phyloP scores from a whole-genome alignment of 345 rosid species.

The Carallia brachiata region DNA sequence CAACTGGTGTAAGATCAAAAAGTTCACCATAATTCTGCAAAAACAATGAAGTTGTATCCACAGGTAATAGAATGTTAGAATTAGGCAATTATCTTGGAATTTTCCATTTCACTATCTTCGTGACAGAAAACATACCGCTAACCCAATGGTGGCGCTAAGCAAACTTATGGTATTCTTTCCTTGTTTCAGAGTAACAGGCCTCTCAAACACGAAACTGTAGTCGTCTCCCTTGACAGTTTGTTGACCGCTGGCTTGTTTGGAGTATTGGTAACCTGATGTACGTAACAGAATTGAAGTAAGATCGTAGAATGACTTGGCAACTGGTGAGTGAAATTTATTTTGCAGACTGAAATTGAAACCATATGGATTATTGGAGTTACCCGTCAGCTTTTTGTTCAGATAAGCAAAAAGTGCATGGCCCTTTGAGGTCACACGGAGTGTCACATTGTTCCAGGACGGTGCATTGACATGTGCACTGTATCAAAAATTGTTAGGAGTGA shows the following conservation, averaged over 20 bases:
- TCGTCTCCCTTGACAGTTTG: slow-evolving; percentile 5
- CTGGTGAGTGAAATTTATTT: no score
- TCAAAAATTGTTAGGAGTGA: no score
- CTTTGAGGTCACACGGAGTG: not conserved
- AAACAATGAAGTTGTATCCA: not conserved
- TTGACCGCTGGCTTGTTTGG: not conserved
- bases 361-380: not conserved
- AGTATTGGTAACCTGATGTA: slow-evolving; percentile 2
- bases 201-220: slow-evolving; percentile 7
- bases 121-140: not conserved
- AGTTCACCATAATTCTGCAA: slow-evolving; percentile 7
- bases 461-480: not conserved
- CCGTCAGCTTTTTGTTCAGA: not conserved
- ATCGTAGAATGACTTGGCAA: no score
- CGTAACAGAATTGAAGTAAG: not conserved
- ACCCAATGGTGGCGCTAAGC: slow-evolving; percentile 19
- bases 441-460: slow-evolving; percentile 1
- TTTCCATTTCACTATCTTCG: not conserved
- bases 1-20: not conserved
- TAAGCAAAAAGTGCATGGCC: slow-evolving; percentile 9
- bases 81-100: not conserved
- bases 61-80: not conserved
- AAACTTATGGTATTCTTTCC: slow-evolving; percentile 5
- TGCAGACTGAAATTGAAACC: not conserved
- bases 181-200: not conserved